Base-by-base conservation (phyloP, 2,329 filamentous ascomycete genomes). In the Ascochyta pisi region DNA sequence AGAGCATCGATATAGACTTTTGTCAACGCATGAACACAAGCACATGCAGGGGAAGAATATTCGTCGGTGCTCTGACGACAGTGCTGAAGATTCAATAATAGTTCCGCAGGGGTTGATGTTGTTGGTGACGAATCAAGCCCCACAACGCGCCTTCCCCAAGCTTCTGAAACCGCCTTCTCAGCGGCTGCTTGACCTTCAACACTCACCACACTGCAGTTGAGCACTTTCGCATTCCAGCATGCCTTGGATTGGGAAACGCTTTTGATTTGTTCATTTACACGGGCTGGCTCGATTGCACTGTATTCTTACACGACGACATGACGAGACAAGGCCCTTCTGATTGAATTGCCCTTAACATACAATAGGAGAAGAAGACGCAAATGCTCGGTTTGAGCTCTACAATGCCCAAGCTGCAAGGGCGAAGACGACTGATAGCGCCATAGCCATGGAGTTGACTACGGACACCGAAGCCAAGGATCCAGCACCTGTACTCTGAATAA, bases 361-460 rank as follows among this genome's bases (percentile, higher is more conserved):
- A 3, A 2, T 19, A 19, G 19, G 19, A 19, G 19, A 19, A 19
- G 19, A 3, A 19, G 19, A 19, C 19, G 19, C 19, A 19, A 19
- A 35, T 7, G 15, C 22, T 38, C 13, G 19, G 9, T 4, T 9
- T 15, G 10, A 39, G 10, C 24, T 34, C 50, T 67, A 71, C 62
- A 69, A 56, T 9, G 64, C 60, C 63, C 65, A 69, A 22, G 63
- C 59, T 44, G 64, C 66, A 7, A 61, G 47, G 13, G 66, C 67
- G 24, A 69, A 67, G 45, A 69, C 60, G n/a, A 66, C 62, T 3
- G 68, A 69, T 35, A 70, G 45, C 10, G 53, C 64, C 60, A 70
- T 62, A 26, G 65, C 61, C 60, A 66, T 65, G 26, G 62, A 61
- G 59, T 68, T 68, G 16, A 64, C 51, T 7, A 60, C 38, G 6